Base-by-base conservation (phyloP, 2,329 filamentous ascomycete species). In the Rhynchosporium secalis region DNA sequence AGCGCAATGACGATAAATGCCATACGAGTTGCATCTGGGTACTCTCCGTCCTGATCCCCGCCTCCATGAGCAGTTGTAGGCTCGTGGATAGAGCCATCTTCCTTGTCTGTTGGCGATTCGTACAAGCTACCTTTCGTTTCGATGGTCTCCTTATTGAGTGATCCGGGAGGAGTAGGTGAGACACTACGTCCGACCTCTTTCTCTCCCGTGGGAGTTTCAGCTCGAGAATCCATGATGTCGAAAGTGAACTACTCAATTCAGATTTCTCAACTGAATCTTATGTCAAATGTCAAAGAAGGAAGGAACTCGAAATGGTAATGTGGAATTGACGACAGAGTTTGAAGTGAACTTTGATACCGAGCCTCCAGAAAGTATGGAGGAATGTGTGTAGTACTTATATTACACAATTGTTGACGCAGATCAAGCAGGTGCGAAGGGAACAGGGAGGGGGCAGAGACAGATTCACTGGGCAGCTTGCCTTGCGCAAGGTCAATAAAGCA, bases 1-100 rank as follows among this genome's bases (percentile, higher is more conserved):
- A 83, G 71, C 26, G 81, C 79, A 31, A 80, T 61, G 20, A 83
- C 75, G 58, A 83, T 79, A 66, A 79, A 75, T 56, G 72, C 62
- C 56, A 75, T 60, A 3, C 68, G 66, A 26, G 67, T 13, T 6
- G 68, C 69, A n/a, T 61, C 65, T 26, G 72, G 72, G 62, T 73
- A 74, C 56, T 72, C 70, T 26, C 43, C 61, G 8, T 62, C 66
- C 31, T 65, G 61, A 31, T 64, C 64, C 3, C 62, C 65, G 9
- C 52, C 46, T 20, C 49, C 56, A 7, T 48, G 33, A 20, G 48
- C 26, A 31, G 20, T 26, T 10, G 51, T 41, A 8, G 15, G 31
- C 26, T 69, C 63, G 33, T 59, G 56, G 13, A 65, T 28, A 8
- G 66, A 64, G 2, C 47, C 62, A 20, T 66, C 60, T 55, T 71